Conservation (phyloP, 2,329 filamentous ascomycete species). For the Pseudocercospora eumusae region DNA sequence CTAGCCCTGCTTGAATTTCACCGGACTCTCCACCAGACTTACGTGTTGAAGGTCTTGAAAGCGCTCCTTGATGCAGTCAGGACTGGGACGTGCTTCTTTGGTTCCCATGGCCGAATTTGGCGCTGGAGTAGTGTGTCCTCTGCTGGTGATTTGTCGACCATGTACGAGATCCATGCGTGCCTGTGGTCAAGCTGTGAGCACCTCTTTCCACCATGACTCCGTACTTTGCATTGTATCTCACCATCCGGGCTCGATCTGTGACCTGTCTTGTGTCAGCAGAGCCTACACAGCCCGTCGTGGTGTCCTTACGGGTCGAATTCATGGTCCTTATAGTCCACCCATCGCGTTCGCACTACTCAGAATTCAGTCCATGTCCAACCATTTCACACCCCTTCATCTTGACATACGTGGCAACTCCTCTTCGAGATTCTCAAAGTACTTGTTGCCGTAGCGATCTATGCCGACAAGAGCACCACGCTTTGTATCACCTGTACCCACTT, state of each 20-base stretch:
- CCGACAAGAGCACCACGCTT: conserved; percentile 87
- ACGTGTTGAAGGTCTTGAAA: conserved; percentile 96
- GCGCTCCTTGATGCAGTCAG: conserved; percentile 74
- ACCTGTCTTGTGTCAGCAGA: conserved; percentile 53
- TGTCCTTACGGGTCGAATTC: conserved; percentile 72
- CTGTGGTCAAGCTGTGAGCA: conserved; percentile 41
- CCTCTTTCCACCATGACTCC: neutral
- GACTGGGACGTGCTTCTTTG: conserved; percentile 70
- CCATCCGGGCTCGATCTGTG: conserved; percentile 91
- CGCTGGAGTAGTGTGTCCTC: conserved; percentile 71
- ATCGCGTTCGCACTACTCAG: conserved; percentile 79
- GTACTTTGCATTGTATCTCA: conserved; percentile 31
- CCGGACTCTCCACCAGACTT: conserved; percentile 46
- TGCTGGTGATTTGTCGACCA: conserved; percentile 81
- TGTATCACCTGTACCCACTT: conserved; percentile 73
- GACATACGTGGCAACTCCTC: conserved; percentile 88
- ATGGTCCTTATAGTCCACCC: conserved; percentile 93
- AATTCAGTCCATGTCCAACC: conserved; percentile 3
- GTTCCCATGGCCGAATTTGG: conserved; percentile 73
- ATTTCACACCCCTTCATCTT: conserved; percentile 46
- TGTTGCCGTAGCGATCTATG: conserved; percentile 90
- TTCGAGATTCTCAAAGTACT: conserved; percentile 87
- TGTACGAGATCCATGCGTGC: conserved; percentile 97
- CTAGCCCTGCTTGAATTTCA: neutral
- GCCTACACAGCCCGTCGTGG: neutral